Percentiles rank a stretch among this genome's conserved stretches.
phyloP scores from a whole-genome alignment of 2,329 filamentous ascomycete genomes.

The Colletotrichum sp. region DNA sequence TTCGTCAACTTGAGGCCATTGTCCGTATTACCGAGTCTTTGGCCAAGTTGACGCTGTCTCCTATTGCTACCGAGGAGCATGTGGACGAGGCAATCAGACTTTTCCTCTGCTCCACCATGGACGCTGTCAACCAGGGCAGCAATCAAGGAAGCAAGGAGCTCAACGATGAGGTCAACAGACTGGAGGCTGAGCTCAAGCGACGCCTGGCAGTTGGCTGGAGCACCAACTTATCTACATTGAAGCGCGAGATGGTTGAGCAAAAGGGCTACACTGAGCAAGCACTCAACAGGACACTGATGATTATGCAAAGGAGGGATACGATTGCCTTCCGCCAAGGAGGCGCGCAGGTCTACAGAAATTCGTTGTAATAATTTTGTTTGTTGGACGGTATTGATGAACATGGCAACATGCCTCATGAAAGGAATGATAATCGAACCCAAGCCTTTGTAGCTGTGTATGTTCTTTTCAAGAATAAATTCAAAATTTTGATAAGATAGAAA shows the following conservation, averaged over 20 bases:
- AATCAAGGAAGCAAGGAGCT: conserved; percentile 85
- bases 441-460: not conserved
- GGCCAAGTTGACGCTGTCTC: conserved; percentile 86
- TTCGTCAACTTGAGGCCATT: conserved; percentile 95
- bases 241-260: conserved; percentile 89
- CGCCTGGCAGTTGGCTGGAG: conserved; percentile 94
- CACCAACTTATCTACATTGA: conserved; percentile 84
- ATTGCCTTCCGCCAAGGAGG: conserved; percentile 82
- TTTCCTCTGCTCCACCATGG: conserved; percentile 97
- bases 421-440: conserved; percentile 11
- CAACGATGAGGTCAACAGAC: conserved; percentile 84
- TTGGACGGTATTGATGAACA: not conserved
- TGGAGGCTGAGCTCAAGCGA: conserved; percentile 88
- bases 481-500: not conserved
- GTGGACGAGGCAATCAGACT: conserved; percentile 97
- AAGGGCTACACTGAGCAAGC: conserved; percentile 89
- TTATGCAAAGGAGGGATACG: conserved; percentile 87
- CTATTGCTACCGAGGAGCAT: conserved; percentile 86
- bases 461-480: not conserved
- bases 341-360: conserved; percentile 75
- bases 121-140: conserved; percentile 90
- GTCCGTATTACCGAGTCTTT: conserved; percentile 96
- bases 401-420: conserved; percentile 12
- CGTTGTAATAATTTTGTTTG: conserved; percentile 50
- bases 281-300: conserved; percentile 81